These are phyloP conservation scores for Apiospora pterosperma DNA, from an alignment of 2,329 filamentous ascomycete genomes.

Conservation along the genomic window DNA sequence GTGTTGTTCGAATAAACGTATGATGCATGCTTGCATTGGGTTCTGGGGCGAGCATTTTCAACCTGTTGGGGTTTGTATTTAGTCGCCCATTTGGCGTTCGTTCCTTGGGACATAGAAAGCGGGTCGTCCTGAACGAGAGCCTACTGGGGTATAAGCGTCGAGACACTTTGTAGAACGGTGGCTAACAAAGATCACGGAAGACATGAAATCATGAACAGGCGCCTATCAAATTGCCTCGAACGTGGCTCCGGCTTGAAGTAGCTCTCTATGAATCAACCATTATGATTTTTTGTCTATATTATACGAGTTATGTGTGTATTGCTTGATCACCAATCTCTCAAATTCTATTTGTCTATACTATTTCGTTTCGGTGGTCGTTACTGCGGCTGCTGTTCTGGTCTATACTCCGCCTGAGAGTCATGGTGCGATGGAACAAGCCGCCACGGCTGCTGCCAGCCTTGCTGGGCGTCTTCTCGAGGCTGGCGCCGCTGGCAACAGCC, in stretches of 20 bases:
- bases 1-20: not conserved
- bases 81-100: not conserved
- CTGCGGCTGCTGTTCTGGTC: constrained; percentile 2
- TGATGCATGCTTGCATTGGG: not conserved
- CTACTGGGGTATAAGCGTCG: too few species aligned
- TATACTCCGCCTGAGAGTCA: not conserved
- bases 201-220: not conserved
- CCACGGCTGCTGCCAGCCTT: not conserved
- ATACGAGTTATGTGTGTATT: too few species aligned
- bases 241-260: too few species aligned
- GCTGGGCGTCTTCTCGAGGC: constrained; percentile 11
- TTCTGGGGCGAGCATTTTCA: not conserved
- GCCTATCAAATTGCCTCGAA: too few species aligned
- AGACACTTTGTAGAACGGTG: too few species aligned
- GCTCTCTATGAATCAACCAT: too few species aligned
- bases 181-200: not conserved
- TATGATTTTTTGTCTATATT: not conserved
- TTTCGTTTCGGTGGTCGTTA: not conserved
- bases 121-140: not conserved
- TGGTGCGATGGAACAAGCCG: constrained; percentile 1
- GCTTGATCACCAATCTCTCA: not conserved
- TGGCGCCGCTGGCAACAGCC: constrained; percentile 23
- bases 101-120: not conserved
- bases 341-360: constrained; percentile 2
- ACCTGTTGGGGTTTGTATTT: not conserved